Evolutionary conservation across 768 basidiomycete genomes (phyloP).

Genomic region (Tricholoma matsutake): DNA sequence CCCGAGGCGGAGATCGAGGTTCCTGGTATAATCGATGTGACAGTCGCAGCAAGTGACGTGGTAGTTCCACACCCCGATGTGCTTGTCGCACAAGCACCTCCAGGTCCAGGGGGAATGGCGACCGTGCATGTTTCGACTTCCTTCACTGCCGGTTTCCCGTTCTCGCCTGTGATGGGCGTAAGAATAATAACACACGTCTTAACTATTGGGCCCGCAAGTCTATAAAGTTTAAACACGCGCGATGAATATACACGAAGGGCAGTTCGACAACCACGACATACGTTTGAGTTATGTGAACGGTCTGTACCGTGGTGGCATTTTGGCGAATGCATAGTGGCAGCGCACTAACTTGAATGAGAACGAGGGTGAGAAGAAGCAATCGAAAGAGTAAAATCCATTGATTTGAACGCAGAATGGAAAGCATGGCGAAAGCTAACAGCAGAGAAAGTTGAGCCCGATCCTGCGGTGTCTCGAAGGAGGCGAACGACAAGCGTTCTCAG

Average conservation of each 20-base stretch:
- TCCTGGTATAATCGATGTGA: constrained; percentile 4
- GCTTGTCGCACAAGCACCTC: constrained; percentile 18
- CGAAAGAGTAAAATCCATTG: constrained; percentile 35
- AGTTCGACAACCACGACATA: constrained; percentile 29
- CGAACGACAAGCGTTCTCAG: constrained; percentile 27
- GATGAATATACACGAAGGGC: constrained; percentile 6
- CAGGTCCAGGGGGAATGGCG: constrained; percentile 5
- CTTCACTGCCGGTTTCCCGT: constrained; percentile 48
- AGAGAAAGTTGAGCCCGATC: constrained; percentile 41
- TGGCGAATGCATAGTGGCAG: constrained; percentile 36
- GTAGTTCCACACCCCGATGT: constrained; percentile 14
- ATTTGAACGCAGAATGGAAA: constrained; percentile 28
- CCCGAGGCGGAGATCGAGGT: constrained; percentile 14
- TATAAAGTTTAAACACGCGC: constrained; percentile 22
- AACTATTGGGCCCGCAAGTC: constrained; percentile 47
- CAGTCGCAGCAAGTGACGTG: constrained; percentile 3
- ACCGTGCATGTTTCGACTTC: constrained; percentile 54
- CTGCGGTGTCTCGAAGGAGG: constrained; percentile 46
- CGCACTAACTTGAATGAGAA: constrained; percentile 31
- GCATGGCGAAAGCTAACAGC: constrained; percentile 34
- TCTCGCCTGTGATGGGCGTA: constrained; percentile 47
- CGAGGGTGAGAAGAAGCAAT: constrained; percentile 36
- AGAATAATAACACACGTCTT: constrained; percentile 60
- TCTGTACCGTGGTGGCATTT: constrained; percentile 38
- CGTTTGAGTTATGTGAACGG: constrained; percentile 44